Percentiles rank a stretch among this genome's conserved stretches.
Evolutionary conservation across 345 rosid genomes (phyloP).

Genomic region (Salix dunnii): DNA sequence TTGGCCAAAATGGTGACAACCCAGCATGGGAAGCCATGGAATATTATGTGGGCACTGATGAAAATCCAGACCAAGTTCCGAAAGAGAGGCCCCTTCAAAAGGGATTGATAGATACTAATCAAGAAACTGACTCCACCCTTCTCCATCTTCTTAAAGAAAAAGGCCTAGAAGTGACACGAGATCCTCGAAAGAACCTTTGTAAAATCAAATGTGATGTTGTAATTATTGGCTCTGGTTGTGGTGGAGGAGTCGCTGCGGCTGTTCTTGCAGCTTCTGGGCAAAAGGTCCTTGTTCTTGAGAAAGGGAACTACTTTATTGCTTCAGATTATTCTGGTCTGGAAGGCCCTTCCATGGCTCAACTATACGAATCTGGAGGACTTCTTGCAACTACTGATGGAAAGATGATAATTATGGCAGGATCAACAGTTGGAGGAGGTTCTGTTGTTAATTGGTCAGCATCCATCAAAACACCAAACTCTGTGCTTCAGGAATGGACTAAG

Average conservation of each 20-base stretch:
- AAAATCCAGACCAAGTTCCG: conserved; percentile 5
- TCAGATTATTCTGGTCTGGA: conserved; percentile 57
- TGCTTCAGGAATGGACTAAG: conserved; percentile 73
- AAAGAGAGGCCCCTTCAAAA: conserved; percentile 64
- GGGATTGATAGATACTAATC: conserved; percentile 60
- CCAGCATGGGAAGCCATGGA: conserved; percentile 79
- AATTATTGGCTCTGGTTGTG: conserved; percentile 82
- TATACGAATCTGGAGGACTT: conserved; percentile 70
- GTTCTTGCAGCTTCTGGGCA: conserved; percentile 67
- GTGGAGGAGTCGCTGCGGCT: conserved; percentile 91
- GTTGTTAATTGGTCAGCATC: conserved; percentile 90
- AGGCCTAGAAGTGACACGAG: conserved; percentile 48
- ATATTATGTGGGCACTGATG: conserved; percentile 32
- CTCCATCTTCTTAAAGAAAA: conserved; percentile 45
- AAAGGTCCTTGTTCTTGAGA: conserved; percentile 74
- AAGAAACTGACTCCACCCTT: conserved; percentile 45
- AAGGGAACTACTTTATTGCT: conserved; percentile 63
- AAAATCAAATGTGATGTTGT: conserved; percentile 74
- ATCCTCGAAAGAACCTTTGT: conserved; percentile 21
- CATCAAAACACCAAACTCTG: conserved; percentile 57
- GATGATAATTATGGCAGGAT: conserved; percentile 53
- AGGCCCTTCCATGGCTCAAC: conserved; percentile 49
- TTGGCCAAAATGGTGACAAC: conserved; percentile 52
- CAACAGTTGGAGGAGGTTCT: conserved; percentile 87
- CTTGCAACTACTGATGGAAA: conserved; percentile 42